phyloP scores from a whole-genome alignment of 495 filamentous ascomycete genomes.

The Massariosphaeria phaeospora region DNA sequence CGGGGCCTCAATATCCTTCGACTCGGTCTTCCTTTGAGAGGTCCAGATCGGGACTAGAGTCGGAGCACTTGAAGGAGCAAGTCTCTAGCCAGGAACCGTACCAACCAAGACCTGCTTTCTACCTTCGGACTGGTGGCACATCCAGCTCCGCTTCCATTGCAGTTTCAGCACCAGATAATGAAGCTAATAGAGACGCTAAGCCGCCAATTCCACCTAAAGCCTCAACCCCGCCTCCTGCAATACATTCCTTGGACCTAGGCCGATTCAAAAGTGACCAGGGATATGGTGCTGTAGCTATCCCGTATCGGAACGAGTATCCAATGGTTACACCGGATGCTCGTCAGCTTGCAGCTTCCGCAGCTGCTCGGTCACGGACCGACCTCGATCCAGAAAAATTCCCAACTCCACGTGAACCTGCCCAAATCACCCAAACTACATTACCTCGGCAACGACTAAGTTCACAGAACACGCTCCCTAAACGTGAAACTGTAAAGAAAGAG shows the following conservation, averaged over 20 bases:
- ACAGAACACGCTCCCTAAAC: no score
- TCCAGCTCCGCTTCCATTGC: background rate
- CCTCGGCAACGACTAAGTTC: no score
- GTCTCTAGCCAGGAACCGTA: slow-evolving; percentile 1
- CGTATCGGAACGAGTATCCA: slow-evolving; percentile 41
- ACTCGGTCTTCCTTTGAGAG: slow-evolving; percentile 22
- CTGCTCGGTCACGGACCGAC: slow-evolving; percentile 12
- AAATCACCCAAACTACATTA: no score
- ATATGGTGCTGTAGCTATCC: slow-evolving; percentile 10
- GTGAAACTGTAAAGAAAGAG: no score
- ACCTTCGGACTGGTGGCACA: slow-evolving; percentile 12
- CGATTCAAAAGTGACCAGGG: background rate
- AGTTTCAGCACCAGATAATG: slow-evolving; percentile 1
- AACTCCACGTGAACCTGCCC: background rate
- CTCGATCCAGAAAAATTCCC: background rate
- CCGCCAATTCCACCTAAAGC: slow-evolving; percentile 8
- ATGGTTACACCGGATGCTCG: slow-evolving; percentile 7
- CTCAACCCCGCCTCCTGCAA: slow-evolving; percentile 7
- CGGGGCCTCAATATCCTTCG: background rate
- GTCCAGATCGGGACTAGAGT: slow-evolving; percentile 5
- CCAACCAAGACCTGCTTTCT: slow-evolving; percentile 12
- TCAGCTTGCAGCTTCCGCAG: slow-evolving; percentile 13
- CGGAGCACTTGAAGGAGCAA: background rate
- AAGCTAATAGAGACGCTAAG: background rate
- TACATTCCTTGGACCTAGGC: slow-evolving; percentile 4